Evolutionary conservation across 208 protist genomes (phyloP), one percentile per base, ranked within the genome.

Genomic region (Trypanosoma platydactyli): DNA sequence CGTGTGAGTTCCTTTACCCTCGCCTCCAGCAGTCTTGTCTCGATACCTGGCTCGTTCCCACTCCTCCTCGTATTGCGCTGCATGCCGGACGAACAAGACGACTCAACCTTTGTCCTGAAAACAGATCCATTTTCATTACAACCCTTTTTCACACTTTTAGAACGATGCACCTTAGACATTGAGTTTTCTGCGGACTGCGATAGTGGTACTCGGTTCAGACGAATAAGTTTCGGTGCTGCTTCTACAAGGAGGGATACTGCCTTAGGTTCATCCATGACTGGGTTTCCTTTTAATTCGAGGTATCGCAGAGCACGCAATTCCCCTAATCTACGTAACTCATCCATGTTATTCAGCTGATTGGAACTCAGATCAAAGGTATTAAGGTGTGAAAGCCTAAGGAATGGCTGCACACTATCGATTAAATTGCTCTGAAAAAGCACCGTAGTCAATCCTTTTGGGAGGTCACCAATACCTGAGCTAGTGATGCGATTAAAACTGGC

Each of bases 251-350:
- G 30, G 22, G 50, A 11, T 33, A 68, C 16, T 3, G 77, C 59
- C 18, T 64, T 51, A 22, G 62, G 54, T n/a, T 68, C 55, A 15
- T 3, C 25, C 40, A 81, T 75, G 13, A 86, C 51, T 12, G 77
- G 78, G 57, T 91, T 91, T 16, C 77, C 77, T n/a, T 77, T 68
- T 18, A 91, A 12, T 48, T 94, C 88, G 25, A 94, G 77, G 25
- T 72, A 51, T 38, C 78, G 80, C 22, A 92, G 77, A n/a, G 69
- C 64, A 15, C 68, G 67, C 27, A 91, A 68, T 9, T 58, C 57
- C 22, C 54, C 48, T 25, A 94, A 53, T 7, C 61, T 64, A 12
- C 13, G 52, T 12, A 94, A 57, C n/a, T 69, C 63, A 13, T 80
- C 69, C 13, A 64, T 24, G 27, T 67, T 63, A 9, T 60, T 60